A percentile compares a stretch with the other conserved stretches of the same genome.
phyloP scores from a whole-genome alignment of 345 rosid species.

The Citrus unshiu region DNA sequence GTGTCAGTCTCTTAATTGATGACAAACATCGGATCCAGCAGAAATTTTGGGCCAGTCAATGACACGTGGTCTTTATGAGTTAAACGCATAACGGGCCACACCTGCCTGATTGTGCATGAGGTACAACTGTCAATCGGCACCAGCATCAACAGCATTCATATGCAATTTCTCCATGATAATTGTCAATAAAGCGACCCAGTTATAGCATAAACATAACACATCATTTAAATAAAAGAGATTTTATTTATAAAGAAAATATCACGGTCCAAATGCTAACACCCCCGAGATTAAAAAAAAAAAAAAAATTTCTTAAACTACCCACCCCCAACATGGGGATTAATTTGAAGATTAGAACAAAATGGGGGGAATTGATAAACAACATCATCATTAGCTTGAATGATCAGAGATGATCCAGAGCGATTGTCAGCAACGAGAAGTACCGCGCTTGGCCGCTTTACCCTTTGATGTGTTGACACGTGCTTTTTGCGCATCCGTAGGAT shows the following conservation, averaged over 20 bases:
- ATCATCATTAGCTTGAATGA: not conserved
- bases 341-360: not conserved
- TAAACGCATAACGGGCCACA: too few species aligned
- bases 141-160: too few species aligned
- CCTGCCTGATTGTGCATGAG: too few species aligned
- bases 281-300: too few species aligned
- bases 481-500: slow-evolving; percentile 37
- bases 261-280: not conserved
- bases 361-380: not conserved
- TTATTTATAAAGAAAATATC: not conserved
- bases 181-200: not conserved
- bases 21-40: not conserved
- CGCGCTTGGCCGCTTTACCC: slow-evolving; percentile 38
- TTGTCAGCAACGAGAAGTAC: slow-evolving; percentile 27
- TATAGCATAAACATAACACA: not conserved
- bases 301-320: not conserved
- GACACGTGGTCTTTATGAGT: not conserved
- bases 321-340: not conserved
- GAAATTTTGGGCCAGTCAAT: not conserved
- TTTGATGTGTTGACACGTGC: slow-evolving; percentile 39
- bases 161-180: too few species aligned
- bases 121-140: too few species aligned
- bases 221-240: not conserved
- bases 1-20: not conserved
- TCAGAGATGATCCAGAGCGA: not conserved